phyloP scores from a whole-genome alignment of 2,329 filamentous ascomycete genomes.

The Aspergillus sp. region DNA sequence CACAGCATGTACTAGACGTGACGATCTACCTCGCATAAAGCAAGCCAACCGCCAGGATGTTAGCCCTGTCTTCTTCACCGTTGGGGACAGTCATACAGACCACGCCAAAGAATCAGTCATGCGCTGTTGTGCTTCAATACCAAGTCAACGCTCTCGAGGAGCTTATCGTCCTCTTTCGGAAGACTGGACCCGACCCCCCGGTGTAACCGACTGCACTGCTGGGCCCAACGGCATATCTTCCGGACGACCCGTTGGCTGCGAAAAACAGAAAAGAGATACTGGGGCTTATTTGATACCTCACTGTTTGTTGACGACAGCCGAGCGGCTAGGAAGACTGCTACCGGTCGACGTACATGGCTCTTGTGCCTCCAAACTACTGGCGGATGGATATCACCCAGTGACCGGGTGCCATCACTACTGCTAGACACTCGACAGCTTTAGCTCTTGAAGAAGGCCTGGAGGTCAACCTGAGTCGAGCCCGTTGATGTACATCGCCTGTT shows the following conservation, averaged over 20 bases:
- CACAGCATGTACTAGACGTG: neutral
- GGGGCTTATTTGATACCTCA: constrained; percentile 7
- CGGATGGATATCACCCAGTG: too few relatives aligned
- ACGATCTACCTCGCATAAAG: neutral
- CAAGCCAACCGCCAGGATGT: neutral
- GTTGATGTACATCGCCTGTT: constrained; percentile 7
- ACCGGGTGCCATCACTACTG: neutral
- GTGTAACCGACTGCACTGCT: constrained; percentile 25
- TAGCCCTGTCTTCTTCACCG: neutral
- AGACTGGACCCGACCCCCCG: constrained; percentile 23
- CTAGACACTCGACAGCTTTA: neutral
- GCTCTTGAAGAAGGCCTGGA: neutral
- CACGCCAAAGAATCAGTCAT: neutral
- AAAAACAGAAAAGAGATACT: constrained; percentile 5
- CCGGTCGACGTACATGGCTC: too few relatives aligned
- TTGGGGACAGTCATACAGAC: constrained; percentile 7
- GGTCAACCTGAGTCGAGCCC: neutral
- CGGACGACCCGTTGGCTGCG: constrained; percentile 25
- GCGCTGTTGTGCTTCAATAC: neutral
- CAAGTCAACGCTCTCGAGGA: constrained; percentile 11
- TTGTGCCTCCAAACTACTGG: too few relatives aligned
- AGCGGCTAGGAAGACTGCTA: too few relatives aligned
- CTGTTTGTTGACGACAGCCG: neutral
- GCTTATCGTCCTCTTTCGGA: constrained; percentile 17
- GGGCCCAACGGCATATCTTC: constrained; percentile 29